Percentiles rank a stretch among this genome's conserved stretches.
Evolutionary conservation across 192 early-diverging fungal genomes (phyloP).

Genomic region (Geosiphon pyriformis): DNA sequence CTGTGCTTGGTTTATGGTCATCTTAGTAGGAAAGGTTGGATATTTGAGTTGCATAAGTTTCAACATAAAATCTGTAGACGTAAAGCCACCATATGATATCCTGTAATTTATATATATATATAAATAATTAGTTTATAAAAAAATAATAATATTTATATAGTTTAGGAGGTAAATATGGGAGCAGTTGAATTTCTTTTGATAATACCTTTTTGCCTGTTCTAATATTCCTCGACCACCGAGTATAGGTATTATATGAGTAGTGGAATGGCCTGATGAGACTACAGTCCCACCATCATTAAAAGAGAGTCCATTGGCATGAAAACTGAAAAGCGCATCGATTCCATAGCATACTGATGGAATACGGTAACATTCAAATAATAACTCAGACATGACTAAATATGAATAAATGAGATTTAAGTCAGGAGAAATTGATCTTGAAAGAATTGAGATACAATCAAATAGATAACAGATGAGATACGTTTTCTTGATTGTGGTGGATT

Average conservation of each 20-base stretch:
- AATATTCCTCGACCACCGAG: conserved; percentile 52
- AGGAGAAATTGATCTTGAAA: background rate
- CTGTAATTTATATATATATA: conserved; percentile 31
- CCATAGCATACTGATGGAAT: conserved; percentile 77
- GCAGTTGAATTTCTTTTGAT: background rate
- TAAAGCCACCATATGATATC: conserved; percentile 72
- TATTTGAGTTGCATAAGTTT: conserved; percentile 89
- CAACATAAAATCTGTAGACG: conserved; percentile 75
- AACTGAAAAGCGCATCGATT: conserved; percentile 83
- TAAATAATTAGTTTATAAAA: background rate
- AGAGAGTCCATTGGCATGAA: conserved; percentile 62
- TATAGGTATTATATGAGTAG: conserved; percentile 75
- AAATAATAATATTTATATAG: background rate
- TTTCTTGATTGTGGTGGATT: conserved; percentile 69
- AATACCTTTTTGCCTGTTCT: conserved; percentile 68
- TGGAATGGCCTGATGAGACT: conserved; percentile 62
- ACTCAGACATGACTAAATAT: conserved; percentile 71
- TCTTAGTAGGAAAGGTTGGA: conserved; percentile 78
- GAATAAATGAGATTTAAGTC: background rate
- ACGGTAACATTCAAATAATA: conserved; percentile 83
- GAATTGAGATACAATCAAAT: background rate
- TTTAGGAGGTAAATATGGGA: background rate
- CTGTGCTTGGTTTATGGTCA: conserved; percentile 68
- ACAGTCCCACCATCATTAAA: conserved; percentile 64
- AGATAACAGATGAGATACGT: conserved; percentile 34